A percentile compares a stretch with the other conserved stretches of the same genome.
phyloP scores from a whole-genome alignment of 257 asterid genomes.

The Cinchona pubescens region DNA sequence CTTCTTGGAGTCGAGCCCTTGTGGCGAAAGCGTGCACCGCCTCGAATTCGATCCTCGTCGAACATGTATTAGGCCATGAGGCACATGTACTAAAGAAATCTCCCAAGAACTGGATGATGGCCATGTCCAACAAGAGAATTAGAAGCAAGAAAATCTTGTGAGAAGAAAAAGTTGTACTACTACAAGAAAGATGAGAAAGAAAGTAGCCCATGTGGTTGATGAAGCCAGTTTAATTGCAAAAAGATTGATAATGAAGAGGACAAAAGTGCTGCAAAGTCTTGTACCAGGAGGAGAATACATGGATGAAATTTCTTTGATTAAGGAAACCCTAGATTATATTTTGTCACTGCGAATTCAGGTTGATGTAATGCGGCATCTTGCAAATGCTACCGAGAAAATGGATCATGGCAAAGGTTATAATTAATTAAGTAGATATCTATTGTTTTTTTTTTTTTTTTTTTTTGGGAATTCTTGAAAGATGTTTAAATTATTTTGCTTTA shows the following conservation, averaged over 20 bases:
- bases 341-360: slow-evolving; percentile 66
- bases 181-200: slow-evolving; percentile 12
- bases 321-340: slow-evolving; percentile 90
- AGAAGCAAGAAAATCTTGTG: slow-evolving; percentile 47
- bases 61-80: slow-evolving; percentile 33
- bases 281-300: slow-evolving; percentile 74
- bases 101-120: background rate
- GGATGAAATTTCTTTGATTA: slow-evolving; percentile 58
- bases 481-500: background rate
- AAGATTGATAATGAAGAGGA: slow-evolving; percentile 49
- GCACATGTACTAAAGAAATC: slow-evolving; percentile 3
- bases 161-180: slow-evolving; percentile 34
- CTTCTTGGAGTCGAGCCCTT: slow-evolving; percentile 55
- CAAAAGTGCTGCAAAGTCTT: slow-evolving; percentile 62
- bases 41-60: slow-evolving; percentile 25
- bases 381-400: slow-evolving; percentile 39
- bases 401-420: slow-evolving; percentile 24
- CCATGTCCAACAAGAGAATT: slow-evolving; percentile 9
- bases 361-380: slow-evolving; percentile 77
- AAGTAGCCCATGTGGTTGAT: slow-evolving; percentile 11
- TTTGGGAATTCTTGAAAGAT: background rate
- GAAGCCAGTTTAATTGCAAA: slow-evolving; percentile 37
- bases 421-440: background rate
- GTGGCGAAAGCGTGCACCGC: slow-evolving; percentile 31
- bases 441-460: slow-evolving; percentile 11